Conservation (phyloP, 139 green algal species). For the Pseudopediastrum boryanum region DNA sequence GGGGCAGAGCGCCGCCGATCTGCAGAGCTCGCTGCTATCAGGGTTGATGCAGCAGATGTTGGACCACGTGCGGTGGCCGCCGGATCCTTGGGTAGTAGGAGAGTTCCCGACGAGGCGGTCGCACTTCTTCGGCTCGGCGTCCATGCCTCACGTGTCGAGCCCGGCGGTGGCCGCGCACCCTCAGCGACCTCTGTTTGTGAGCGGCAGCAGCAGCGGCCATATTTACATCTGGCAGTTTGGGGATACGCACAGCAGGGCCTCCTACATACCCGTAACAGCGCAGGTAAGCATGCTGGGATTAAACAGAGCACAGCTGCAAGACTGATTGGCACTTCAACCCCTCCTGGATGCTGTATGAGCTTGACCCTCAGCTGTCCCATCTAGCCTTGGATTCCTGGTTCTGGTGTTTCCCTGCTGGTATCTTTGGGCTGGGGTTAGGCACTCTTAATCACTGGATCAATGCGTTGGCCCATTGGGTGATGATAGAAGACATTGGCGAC, state of each 20-base stretch:
- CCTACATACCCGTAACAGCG: constrained; percentile 53
- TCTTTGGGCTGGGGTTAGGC: no score
- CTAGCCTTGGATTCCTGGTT: no score
- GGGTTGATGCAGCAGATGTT: constrained; percentile 44
- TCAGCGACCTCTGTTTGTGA: constrained; percentile 20
- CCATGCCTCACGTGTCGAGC: constrained; percentile 10
- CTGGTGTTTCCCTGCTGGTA: no score
- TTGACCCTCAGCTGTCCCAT: no score
- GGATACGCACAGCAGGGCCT: constrained; percentile 24
- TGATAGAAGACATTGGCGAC: no score
- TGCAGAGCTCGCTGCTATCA: constrained; percentile 6
- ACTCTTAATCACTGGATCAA: no score
- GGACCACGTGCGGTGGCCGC: constrained; percentile 53
- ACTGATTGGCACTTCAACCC: no score
- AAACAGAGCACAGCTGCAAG: no score
- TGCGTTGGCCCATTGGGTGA: no score
- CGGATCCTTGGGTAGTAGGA: constrained; percentile 46
- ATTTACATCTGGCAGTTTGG: constrained; percentile 76
- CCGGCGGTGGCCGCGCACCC: constrained; percentile 35
- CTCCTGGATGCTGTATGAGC: no score
- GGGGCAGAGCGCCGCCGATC: not conserved
- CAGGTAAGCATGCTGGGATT: no score
- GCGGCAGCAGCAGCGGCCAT: constrained; percentile 53
- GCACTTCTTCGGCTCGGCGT: constrained; percentile 20
- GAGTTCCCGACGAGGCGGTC: constrained; percentile 26